Conservation (phyloP, 768 basidiomycete genomes). For the Fomitopsis pulvina region DNA sequence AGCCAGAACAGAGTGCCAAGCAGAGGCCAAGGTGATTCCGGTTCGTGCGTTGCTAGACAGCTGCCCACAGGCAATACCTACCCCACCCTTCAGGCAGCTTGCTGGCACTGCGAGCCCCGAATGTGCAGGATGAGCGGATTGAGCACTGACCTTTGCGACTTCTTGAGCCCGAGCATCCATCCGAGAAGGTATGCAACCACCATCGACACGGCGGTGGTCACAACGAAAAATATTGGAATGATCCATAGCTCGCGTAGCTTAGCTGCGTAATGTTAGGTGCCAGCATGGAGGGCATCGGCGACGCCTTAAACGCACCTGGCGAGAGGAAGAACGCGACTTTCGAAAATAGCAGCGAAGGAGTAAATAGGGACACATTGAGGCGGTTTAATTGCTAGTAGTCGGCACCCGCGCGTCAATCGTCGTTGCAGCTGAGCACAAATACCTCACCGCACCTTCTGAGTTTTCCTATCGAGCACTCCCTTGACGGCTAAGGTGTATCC, state of each 20-base stretch:
- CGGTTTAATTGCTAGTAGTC: slow-evolving; percentile 59
- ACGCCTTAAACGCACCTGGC: slow-evolving; percentile 46
- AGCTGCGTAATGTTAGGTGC: slow-evolving; percentile 28
- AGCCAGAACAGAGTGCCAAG: too few relatives aligned
- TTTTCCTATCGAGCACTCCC: slow-evolving; percentile 83
- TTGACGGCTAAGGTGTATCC: slow-evolving; percentile 75
- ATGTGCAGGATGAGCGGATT: not conserved
- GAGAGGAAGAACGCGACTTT: slow-evolving; percentile 85
- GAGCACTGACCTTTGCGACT: slow-evolving; percentile 62
- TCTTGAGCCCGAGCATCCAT: slow-evolving; percentile 56
- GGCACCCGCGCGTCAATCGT: not conserved
- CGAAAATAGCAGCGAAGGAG: slow-evolving; percentile 81
- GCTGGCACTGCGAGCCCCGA: not conserved
- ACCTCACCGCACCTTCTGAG: slow-evolving; percentile 62
- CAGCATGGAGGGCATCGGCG: slow-evolving; percentile 1
- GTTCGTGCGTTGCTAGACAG: too few relatives aligned
- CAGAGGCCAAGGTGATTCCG: too few relatives aligned
- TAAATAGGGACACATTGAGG: slow-evolving; percentile 86
- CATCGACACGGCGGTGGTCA: slow-evolving; percentile 72
- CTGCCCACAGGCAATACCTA: not conserved
- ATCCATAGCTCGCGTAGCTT: slow-evolving; percentile 82
- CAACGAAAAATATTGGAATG: slow-evolving; percentile 77
- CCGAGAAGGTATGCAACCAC: slow-evolving; percentile 58
- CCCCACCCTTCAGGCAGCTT: not conserved
- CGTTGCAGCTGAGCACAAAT: not conserved